Conservation (phyloP, 768 basidiomycete genomes). For the Daedaleopsis sinensis region DNA sequence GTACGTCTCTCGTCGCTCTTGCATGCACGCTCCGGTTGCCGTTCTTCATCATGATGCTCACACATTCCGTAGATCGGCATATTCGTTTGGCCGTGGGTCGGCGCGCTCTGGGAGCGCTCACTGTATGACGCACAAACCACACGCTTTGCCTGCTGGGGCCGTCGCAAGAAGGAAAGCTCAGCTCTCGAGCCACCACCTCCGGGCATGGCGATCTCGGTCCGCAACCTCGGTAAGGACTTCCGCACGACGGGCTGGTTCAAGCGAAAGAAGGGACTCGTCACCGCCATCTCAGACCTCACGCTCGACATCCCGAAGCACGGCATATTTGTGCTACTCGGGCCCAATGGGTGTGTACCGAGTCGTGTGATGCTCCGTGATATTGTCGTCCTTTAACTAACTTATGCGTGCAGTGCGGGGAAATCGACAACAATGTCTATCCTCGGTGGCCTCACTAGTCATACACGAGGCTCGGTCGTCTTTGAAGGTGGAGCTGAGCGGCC, state of each 20-base stretch:
- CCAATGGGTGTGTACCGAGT: conserved; percentile 58
- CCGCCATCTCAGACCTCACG: conserved; percentile 66
- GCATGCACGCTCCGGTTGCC: too few relatives aligned
- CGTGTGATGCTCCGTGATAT: too few relatives aligned
- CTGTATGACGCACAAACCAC: conserved; percentile 62
- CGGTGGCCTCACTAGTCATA: conserved; percentile 60
- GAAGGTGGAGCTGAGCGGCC: conserved; percentile 56
- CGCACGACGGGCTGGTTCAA: conserved; percentile 48
- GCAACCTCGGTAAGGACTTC: conserved; percentile 61
- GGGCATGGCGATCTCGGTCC: conserved; percentile 61
- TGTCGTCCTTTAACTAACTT: too few relatives aligned
- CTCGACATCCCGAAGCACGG: conserved; percentile 70
- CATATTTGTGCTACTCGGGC: conserved; percentile 75
- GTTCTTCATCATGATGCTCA: not conserved
- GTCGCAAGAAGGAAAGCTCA: not conserved
- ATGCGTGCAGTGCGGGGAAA: conserved; percentile 75
- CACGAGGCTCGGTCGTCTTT: conserved; percentile 56
- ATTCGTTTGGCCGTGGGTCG: conserved; percentile 74
- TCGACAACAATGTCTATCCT: conserved; percentile 71
- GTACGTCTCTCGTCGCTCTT: conserved; percentile 51
- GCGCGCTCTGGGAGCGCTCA: conserved; percentile 55
- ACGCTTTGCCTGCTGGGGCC: conserved; percentile 7
- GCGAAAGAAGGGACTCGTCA: conserved; percentile 49
- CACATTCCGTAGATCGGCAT: conserved; percentile 53
- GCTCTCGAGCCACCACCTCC: conserved; percentile 27